These are phyloP conservation scores for Plenodomus tracheiphilus DNA, from an alignment of 2,329 filamentous ascomycete species.

Conservation along the genomic window DNA sequence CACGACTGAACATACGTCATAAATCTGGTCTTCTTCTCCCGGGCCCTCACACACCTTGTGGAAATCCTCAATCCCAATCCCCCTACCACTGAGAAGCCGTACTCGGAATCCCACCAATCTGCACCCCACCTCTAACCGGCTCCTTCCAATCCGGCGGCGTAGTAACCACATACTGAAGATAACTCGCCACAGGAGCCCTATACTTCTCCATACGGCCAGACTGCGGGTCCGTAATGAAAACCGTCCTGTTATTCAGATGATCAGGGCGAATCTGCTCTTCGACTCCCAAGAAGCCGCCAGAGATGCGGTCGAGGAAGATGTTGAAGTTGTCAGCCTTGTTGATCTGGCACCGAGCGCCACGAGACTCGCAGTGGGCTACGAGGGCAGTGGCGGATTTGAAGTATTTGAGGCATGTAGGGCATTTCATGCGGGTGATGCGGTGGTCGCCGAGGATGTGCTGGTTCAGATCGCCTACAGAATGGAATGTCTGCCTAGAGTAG, in stretches of 20 bases:
- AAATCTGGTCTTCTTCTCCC: background rate
- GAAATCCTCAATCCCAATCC: background rate
- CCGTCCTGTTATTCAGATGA: slow-evolving; percentile 26
- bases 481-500: slow-evolving; percentile 32
- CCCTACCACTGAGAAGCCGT: background rate
- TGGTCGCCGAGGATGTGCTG: slow-evolving; percentile 44
- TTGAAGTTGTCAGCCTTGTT: slow-evolving; percentile 41
- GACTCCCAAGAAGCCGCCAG: slow-evolving; percentile 48
- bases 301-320: slow-evolving; percentile 45
- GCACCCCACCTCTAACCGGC: slow-evolving; percentile 12
- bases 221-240: slow-evolving; percentile 21
- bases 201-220: slow-evolving; percentile 29
- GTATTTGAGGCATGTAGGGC: slow-evolving; percentile 46
- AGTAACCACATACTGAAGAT: slow-evolving; percentile 36
- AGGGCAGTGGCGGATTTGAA: slow-evolving; percentile 45
- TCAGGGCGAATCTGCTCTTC: slow-evolving; percentile 37
- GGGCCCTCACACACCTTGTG: background rate
- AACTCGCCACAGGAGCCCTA: slow-evolving; percentile 28
- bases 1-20: background rate
- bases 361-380: slow-evolving; percentile 47
- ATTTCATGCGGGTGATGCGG: slow-evolving; percentile 40
- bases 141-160: slow-evolving; percentile 39
- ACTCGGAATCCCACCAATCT: slow-evolving; percentile 16
- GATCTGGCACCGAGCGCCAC: slow-evolving; percentile 37
- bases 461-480: slow-evolving; percentile 33